Evolutionary conservation across 768 basidiomycete genomes (phyloP), one percentile per base, ranked within the genome.

Genomic region (Naganishia onofrii): DNA sequence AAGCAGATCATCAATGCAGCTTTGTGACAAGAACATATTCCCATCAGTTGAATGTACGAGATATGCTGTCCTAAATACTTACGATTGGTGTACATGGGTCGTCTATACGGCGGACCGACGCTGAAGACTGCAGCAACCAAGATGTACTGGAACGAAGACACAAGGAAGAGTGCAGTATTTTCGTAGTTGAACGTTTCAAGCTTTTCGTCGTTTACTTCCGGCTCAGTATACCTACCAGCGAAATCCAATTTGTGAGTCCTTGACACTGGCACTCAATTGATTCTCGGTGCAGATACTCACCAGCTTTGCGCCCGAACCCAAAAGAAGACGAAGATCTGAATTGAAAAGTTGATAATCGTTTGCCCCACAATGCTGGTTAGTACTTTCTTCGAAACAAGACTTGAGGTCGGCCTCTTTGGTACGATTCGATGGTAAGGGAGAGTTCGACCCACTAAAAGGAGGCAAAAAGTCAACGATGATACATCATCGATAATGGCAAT

Each of bases 121-220:
- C 92, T 95, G 83, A 98, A 99, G 0, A 98, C 93, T 0, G 89
- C 95, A 15, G 95, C 96, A 9, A 96, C 91, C 58, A 98, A 84
- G 76, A 98, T 92, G 80, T 99, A 99, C 82, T 99, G 96, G 87
- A 98, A 98, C 72, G 93, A 96, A 12, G 96, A 97, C 53, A 97
- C 84, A 73, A 97, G 81, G 83, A 99, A 99, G 68, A 99, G 81
- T 32, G 86, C 87, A 6, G 96, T 88, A 79, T 99, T 97, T 80
- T 98, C 96, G 76, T 86, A 94, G 79, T 94, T 97, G 51, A 83
- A 87, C 26, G 92, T 88, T 70, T 92, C 87, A 53, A 98, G 84
- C 74, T 91, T 87, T 80, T 89, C 86, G 70, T 85, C 86, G 52
- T 86, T 83, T 55, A 84, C 85, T 53, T 82, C 81, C 7, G 92